Base-by-base conservation (phyloP, 1,139 yeast genomes). In the Zygoascus meyerae region DNA sequence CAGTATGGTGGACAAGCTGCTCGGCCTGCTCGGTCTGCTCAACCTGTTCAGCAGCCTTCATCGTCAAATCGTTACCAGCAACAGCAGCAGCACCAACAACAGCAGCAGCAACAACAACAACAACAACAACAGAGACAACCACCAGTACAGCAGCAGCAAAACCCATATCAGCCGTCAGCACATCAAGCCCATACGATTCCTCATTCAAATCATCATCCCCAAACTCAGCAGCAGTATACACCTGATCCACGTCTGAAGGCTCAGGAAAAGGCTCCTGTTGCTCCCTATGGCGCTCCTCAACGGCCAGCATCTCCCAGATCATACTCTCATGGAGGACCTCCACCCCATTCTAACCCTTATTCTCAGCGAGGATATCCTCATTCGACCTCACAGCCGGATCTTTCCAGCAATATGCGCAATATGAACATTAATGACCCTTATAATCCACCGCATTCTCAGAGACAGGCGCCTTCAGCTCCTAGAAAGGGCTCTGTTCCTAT, bases 371-470 rank as follows among this genome's bases (percentile, higher is more conserved):
- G 26, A 21, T 21, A 21, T 21, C 26, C 26, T 21, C 26, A 21
- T 21, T 21, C 26, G 6, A 21, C 47, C 4, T 52, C 56, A 5
- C 55, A 52, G 16, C 59, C 60, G 2, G 58, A 56, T 34, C 45
- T 55, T 28, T 36, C 52, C 7, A 26, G 44, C 1, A 47, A 47
- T 11, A 52, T 53, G 54, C 48, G 48, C 26, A 49, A 48, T 21
- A 30, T 55, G 48, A 39, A 51, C 11, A 14, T 55, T 12, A 44
- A 49, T 17, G 51, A 51, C 15, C 39, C 35, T 16, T 30, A 34
- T 15, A 42, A 18, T 11, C 12, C 15, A 8, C 14, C 29, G 17
- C 34, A 21, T 14, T 8, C 31, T 11, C 32, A 34, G 36, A 18
- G 11, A 5, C 18, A 16, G 31, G 7, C 34, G n/a, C 26, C 26